Percentiles rank a stretch among this genome's conserved stretches.
Conservation (phyloP, 306 rosid species). For the Macrotyloma uniflorum region DNA sequence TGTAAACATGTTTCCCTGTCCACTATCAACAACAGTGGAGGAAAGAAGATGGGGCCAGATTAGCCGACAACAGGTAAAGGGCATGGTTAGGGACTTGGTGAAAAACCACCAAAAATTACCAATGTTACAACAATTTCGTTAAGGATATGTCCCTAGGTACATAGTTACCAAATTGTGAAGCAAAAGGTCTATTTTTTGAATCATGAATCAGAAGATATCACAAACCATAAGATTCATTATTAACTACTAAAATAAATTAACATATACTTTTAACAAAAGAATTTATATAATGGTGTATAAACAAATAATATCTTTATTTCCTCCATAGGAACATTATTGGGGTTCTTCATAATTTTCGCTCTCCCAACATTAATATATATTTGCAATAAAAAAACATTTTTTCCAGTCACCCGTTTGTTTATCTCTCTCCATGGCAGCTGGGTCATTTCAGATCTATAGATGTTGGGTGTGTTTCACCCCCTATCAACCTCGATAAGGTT, state of each 20-base stretch:
- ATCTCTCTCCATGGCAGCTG: not conserved
- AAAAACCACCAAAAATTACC: not conserved
- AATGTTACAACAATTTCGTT: not conserved
- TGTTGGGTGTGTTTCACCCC: not conserved
- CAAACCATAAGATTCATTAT: not conserved
- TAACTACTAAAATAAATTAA: not conserved
- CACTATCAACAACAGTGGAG: not conserved
- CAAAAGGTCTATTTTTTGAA: not conserved
- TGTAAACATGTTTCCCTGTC: not conserved
- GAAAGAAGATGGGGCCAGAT: not conserved
- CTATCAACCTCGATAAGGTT: not conserved
- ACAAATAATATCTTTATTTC: not conserved
- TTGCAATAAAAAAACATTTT: not conserved
- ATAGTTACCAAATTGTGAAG: not conserved
- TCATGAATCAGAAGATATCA: not conserved
- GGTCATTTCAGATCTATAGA: not conserved
- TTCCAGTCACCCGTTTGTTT: not conserved
- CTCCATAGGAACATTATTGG: not conserved
- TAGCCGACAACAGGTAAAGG: not conserved
- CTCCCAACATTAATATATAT: not conserved
- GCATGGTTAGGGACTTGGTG: not conserved
- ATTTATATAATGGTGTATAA: not conserved
- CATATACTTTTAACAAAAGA: not conserved
- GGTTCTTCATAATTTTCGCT: not conserved
- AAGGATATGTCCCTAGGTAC: not conserved